Base-by-base conservation (phyloP, 139 green algal genomes). In the Auxenochlorella pyrenoidosa region DNA sequence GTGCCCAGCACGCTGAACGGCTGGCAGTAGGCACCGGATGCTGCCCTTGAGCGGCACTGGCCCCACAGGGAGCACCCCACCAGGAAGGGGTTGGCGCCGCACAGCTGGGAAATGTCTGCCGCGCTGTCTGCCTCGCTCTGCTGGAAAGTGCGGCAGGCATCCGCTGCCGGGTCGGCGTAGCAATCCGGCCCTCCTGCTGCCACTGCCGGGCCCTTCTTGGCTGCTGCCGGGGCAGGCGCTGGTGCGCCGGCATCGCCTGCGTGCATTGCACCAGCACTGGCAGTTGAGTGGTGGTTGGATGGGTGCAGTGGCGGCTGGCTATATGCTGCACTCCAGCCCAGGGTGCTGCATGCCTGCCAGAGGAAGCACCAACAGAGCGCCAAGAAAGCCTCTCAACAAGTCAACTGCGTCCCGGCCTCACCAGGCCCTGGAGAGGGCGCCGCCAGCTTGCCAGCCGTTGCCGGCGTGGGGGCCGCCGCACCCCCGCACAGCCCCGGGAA, bases 41-140 rank as follows among this genome's bases (percentile, higher is more conserved):
- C 86, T 0, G 51, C 51, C 34, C 78, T 54, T 10, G 13, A 47
- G 78, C n/a, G 32, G 78, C 78, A 83, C 78, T 83, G 30, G 32
- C 26, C 38, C 76, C 84, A 85, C 36, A 91, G 66, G 34, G 76
- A 68, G 84, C 88, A 91, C 60, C 88, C 88, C 41, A 87, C 63
- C 79, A 91, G 82, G 68, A 65, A 59, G 36, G 88, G 84, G 84
- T 89, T 87, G 65, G 44, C 30, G 34, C 44, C 41, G 68, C 88
- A 91, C 36, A 91, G 60, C 58, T 30, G 34, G n/a, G 41, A 26
- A 4, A 91, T 34, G 26, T 91, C 47, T 3, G 38, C 54, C 4
- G n/a, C 30, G 30, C 43, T 66, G 1, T 54, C 40, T 38, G n/a
- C 41, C 30, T 87, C 79, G 22, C 66, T 4, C 36, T 87, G 82